These are phyloP conservation scores for Neopestalotiopsis sp. DNA, from an alignment of 2,329 filamentous ascomycete genomes.

Conservation along the genomic window DNA sequence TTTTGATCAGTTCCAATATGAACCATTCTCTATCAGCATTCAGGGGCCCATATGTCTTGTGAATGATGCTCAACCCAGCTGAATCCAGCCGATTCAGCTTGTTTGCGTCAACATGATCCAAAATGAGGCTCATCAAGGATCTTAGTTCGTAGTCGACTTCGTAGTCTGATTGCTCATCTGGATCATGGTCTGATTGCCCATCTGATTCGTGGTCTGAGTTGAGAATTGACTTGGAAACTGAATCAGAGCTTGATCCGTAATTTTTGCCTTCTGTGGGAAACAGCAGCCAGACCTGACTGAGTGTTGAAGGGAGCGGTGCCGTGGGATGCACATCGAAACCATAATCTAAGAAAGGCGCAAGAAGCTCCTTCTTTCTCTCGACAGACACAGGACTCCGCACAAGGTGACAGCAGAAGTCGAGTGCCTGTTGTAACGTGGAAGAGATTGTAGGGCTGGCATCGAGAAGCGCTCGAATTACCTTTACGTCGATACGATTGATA, in stretches of 20 bases:
- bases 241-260: background rate
- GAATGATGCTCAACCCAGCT: background rate
- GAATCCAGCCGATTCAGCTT: background rate
- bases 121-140: background rate
- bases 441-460: background rate
- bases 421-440: background rate
- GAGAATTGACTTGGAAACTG: too few species aligned
- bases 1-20: background rate
- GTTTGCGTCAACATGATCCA: background rate
- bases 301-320: background rate
- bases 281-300: background rate
- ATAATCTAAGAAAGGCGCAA: background rate
- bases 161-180: too few species aligned
- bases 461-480: background rate
- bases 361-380: background rate
- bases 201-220: too few species aligned
- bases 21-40: background rate
- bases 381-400: background rate
- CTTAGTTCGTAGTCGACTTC: too few species aligned
- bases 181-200: too few species aligned
- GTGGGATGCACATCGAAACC: background rate
- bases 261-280: background rate
- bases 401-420: background rate
- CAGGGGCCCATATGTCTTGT: background rate
- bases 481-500: background rate